These are phyloP conservation scores for Monosporozyma yasuniensis DNA, from an alignment of 805 yeast genomes.

Conservation along the genomic window DNA sequence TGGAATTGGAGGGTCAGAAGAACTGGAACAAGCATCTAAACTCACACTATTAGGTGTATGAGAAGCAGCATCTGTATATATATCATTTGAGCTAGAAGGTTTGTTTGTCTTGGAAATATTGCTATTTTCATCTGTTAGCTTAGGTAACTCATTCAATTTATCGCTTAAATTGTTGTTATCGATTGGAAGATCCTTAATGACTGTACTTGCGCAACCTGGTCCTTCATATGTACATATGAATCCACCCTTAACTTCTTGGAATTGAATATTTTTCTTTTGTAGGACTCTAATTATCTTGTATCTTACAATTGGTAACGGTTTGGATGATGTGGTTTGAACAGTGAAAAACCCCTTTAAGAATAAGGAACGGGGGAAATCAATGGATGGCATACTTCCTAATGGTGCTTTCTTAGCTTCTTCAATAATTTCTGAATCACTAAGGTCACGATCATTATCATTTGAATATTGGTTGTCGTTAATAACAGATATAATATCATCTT, in stretches of 20 bases:
- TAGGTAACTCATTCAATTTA: not conserved
- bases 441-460: not conserved
- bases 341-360: conserved; percentile 89
- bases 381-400: conserved; percentile 80
- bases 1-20: not conserved
- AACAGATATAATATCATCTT: not conserved
- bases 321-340: conserved; percentile 90
- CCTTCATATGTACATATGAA: conserved; percentile 53
- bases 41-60: not conserved
- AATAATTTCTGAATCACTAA: conserved; percentile 40
- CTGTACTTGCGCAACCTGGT: not conserved
- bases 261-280: conserved; percentile 64
- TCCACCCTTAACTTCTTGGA: conserved; percentile 90
- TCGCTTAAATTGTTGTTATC: not conserved
- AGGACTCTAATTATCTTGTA: conserved; percentile 72
- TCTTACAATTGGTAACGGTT: conserved; percentile 79
- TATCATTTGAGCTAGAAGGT: not conserved
- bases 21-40: not conserved
- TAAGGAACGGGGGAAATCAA: conserved; percentile 82
- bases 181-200: not conserved
- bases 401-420: conserved; percentile 45
- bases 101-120: not conserved
- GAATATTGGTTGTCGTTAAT: not conserved
- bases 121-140: not conserved
- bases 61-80: not conserved